Percentiles rank a stretch among this genome's conserved stretches.
phyloP scores from a whole-genome alignment of 129 eudicot genomes.

The Helichrysum umbraculigerum region DNA sequence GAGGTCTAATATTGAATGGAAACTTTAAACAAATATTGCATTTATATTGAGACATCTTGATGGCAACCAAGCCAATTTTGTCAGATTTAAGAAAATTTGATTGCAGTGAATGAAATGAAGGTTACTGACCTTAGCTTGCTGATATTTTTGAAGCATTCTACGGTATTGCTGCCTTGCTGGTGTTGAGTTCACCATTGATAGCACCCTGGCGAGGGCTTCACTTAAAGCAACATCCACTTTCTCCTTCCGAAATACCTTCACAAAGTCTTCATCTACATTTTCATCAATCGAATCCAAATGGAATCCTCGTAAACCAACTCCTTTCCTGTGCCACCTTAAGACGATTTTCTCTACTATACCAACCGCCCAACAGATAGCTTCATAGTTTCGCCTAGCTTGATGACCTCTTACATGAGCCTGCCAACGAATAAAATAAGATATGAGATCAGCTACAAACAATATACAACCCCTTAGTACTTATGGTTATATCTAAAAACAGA shows the following conservation, averaged over 20 bases:
- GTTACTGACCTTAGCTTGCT: constrained; percentile 65
- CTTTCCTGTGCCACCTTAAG: constrained; percentile 86
- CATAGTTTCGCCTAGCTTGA: constrained; percentile 76
- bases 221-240: constrained; percentile 70
- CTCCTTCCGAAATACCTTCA: constrained; percentile 66
- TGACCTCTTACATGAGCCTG: constrained; percentile 98
- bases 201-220: constrained; percentile 83
- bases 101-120: constrained; percentile 12
- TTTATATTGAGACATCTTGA: not conserved
- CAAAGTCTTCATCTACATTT: constrained; percentile 58
- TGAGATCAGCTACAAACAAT: constrained; percentile 1
- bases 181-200: constrained; percentile 75
- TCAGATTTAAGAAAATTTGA: not conserved
- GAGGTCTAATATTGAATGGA: no score
- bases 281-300: constrained; percentile 52
- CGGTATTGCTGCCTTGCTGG: constrained; percentile 85
- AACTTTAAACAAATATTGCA: no score
- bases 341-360: constrained; percentile 77
- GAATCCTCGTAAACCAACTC: constrained; percentile 83
- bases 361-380: constrained; percentile 87
- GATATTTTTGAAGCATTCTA: constrained; percentile 72
- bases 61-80: not conserved
- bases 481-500: not conserved
- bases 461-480: not conserved
- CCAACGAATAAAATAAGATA: constrained; percentile 11